A percentile compares a stretch with the other conserved stretches of the same genome.
These are phyloP conservation scores for Teratosphaeria zuluensis DNA, from an alignment of 2,329 filamentous ascomycete species.

Conservation along the genomic window DNA sequence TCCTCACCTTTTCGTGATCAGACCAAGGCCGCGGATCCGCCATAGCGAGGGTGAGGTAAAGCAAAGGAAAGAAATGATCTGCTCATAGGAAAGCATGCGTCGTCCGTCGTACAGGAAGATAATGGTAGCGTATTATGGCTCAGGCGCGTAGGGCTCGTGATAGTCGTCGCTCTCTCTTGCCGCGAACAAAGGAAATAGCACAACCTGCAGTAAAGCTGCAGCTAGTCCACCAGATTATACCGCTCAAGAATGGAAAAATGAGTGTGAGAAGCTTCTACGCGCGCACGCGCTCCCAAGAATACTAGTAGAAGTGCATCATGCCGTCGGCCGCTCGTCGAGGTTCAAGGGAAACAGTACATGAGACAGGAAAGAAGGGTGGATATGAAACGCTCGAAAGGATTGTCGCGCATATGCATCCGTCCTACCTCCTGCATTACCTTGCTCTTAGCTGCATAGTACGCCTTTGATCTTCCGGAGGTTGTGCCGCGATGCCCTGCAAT, in stretches of 20 bases:
- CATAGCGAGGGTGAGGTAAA: slow-evolving; percentile 29
- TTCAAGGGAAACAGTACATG: background rate
- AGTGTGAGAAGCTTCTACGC: background rate
- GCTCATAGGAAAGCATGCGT: slow-evolving; percentile 22
- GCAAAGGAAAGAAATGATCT: slow-evolving; percentile 17
- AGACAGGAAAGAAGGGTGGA: background rate
- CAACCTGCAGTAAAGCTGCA: background rate
- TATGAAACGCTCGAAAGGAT: background rate
- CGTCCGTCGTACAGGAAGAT: slow-evolving; percentile 12
- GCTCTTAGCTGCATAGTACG: slow-evolving; percentile 1
- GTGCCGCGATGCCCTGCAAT: background rate
- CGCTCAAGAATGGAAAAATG: background rate
- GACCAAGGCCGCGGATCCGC: slow-evolving; percentile 35
- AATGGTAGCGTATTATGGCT: slow-evolving; percentile 5
- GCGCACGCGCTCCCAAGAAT: background rate
- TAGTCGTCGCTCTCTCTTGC: slow-evolving; percentile 3
- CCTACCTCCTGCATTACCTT: background rate
- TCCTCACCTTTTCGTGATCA: slow-evolving; percentile 38
- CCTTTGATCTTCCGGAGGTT: slow-evolving; percentile 1
- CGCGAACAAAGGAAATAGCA: slow-evolving; percentile 8
- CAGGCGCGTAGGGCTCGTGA: slow-evolving; percentile 8
- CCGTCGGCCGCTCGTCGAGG: background rate
- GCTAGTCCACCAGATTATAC: background rate
- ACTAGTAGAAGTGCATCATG: background rate
- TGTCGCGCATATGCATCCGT: background rate